Percentiles rank a stretch among this genome's conserved stretches.
These are phyloP conservation scores for Podospora pseudopauciseta DNA, from an alignment of 495 filamentous ascomycete species.

Conservation along the genomic window DNA sequence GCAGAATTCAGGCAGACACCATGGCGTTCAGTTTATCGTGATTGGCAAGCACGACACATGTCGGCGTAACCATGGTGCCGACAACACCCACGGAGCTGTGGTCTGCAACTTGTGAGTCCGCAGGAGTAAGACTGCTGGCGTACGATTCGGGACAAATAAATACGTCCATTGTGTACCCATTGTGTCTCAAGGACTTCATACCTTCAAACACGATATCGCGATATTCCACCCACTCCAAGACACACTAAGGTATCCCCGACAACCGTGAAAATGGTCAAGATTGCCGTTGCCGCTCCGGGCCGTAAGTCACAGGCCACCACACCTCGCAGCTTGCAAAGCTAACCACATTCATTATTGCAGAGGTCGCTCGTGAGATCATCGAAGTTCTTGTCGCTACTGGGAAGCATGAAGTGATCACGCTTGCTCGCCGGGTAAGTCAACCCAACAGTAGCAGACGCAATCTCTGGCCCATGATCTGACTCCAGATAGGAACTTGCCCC, in stretches of 20 bases:
- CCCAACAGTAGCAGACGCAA: neutral
- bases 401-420: constrained; percentile 51
- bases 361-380: constrained; percentile 52
- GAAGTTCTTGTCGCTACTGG: constrained; percentile 48
- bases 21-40: too few species aligned
- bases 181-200: neutral
- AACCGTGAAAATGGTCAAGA: constrained; percentile 47
- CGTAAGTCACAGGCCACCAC: constrained; percentile 32
- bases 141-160: neutral
- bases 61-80: too few species aligned
- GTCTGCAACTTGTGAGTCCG: neutral
- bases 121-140: neutral
- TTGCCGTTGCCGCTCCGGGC: constrained; percentile 53
- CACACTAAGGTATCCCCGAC: neutral
- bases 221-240: neutral
- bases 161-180: neutral
- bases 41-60: neutral
- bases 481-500: constrained; percentile 12
- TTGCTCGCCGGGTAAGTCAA: constrained; percentile 36
- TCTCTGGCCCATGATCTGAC: neutral
- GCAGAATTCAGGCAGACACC: too few species aligned
- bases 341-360: constrained; percentile 28
- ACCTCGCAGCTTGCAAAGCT: neutral
- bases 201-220: neutral
- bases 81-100: neutral